These are phyloP conservation scores for Polychytrium aggregatum DNA, from an alignment of 192 early-diverging fungal species.

Conservation along the genomic window DNA sequence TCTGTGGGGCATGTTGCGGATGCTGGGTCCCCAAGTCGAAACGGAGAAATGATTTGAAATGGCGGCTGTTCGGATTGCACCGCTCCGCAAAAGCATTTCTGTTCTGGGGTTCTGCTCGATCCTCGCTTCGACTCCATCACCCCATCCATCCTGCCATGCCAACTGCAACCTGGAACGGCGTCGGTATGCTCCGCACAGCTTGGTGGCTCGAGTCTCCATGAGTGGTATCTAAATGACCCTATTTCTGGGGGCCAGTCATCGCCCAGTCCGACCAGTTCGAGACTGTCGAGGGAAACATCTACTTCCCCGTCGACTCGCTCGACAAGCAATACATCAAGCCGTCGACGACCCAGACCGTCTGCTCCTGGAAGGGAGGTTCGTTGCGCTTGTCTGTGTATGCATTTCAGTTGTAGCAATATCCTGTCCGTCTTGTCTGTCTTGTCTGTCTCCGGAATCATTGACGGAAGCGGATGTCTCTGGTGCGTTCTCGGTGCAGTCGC, in stretches of 20 bases:
- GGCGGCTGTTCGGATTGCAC: no score
- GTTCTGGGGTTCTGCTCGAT: no score
- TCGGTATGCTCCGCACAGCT: constrained; percentile 1
- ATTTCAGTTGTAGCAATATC: neutral
- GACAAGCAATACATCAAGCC: constrained; percentile 29
- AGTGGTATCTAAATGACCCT: neutral
- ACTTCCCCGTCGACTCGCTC: constrained; percentile 25
- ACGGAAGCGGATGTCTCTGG: neutral
- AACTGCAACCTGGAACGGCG: constrained; percentile 9
- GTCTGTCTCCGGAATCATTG: neutral
- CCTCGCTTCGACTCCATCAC: no score
- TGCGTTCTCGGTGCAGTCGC: neutral
- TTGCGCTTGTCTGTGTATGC: neutral
- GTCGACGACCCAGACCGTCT: constrained; percentile 17
- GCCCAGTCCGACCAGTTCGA: constrained; percentile 25
- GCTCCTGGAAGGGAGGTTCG: constrained; percentile 33
- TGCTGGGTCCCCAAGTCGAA: no score
- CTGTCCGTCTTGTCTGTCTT: neutral
- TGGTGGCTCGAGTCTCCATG: neutral
- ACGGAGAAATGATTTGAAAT: no score
- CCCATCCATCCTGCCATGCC: no score
- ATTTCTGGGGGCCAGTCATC: constrained; percentile 11
- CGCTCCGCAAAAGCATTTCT: no score
- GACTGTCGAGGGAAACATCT: constrained; percentile 28
- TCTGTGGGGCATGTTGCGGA: no score